Conservation (phyloP, 2,329 filamentous ascomycete species). For the Zymoseptoria pseudotritici region DNA sequence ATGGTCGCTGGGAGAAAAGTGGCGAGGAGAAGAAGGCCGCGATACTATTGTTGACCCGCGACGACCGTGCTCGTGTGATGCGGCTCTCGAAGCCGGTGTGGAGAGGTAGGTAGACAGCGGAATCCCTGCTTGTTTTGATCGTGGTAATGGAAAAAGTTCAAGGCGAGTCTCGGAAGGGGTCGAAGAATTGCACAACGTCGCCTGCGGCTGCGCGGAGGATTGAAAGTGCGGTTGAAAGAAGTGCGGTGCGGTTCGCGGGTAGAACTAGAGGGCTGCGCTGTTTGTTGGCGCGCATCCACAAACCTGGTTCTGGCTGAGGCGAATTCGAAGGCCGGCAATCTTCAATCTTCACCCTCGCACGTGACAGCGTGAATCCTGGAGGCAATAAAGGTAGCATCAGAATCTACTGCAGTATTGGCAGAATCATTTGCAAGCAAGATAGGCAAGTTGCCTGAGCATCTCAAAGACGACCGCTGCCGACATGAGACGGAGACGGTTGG, state of each 20-base stretch:
- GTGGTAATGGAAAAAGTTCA: neutral
- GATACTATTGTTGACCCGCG: neutral
- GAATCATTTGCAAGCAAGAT: neutral
- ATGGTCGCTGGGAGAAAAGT: slow-evolving; percentile 41
- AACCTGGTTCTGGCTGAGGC: neutral
- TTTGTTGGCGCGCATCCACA: neutral
- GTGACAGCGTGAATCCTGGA: neutral
- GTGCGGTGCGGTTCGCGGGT: neutral
- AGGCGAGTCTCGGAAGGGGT: neutral
- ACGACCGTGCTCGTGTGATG: neutral
- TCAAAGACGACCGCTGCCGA: no score
- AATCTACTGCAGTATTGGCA: neutral
- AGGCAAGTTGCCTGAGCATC: neutral
- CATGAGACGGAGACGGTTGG: no score
- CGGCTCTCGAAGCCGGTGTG: neutral
- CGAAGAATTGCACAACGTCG: neutral
- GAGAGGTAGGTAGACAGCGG: neutral
- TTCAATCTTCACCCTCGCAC: neutral
- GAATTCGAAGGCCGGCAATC: neutral
- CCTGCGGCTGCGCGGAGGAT: neutral
- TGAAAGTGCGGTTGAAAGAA: neutral
- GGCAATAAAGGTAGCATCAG: neutral
- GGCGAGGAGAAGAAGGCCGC: neutral
- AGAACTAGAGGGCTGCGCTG: neutral
- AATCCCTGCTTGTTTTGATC: neutral